phyloP scores from a whole-genome alignment of 805 yeast species.

The Starmerella roubikii region DNA sequence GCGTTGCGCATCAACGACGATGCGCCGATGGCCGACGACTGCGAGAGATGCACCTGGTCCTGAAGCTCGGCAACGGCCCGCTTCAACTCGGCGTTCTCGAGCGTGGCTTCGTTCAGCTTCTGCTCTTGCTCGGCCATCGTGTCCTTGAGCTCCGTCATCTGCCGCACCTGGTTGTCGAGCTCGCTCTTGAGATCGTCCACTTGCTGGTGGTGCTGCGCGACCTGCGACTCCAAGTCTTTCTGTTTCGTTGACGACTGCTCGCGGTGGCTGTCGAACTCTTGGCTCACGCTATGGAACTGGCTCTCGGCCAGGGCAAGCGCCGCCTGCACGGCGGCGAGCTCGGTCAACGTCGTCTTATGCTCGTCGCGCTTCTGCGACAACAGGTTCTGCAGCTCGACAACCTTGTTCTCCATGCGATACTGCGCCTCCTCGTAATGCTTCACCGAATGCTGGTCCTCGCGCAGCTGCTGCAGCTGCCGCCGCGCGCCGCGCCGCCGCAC shows the following conservation, averaged over 20 bases:
- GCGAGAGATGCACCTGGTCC: slow-evolving; percentile 22
- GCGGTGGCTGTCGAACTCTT: neutral
- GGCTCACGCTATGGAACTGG: neutral
- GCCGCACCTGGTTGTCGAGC: slow-evolving; percentile 5
- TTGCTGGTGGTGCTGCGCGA: slow-evolving; percentile 6
- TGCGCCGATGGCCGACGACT: slow-evolving; percentile 19
- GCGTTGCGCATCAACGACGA: slow-evolving; percentile 9
- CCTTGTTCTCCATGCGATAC: slow-evolving; percentile 88
- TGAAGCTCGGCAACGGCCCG: slow-evolving; percentile 21
- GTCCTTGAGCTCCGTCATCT: slow-evolving; percentile 32
- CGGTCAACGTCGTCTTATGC: slow-evolving; percentile 32
- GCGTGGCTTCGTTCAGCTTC: slow-evolving; percentile 23
- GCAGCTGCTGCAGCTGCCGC: slow-evolving; percentile 47
- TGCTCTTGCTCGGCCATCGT: slow-evolving; percentile 37
- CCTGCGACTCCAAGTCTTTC: slow-evolving; percentile 3
- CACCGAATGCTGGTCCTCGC: slow-evolving; percentile 83
- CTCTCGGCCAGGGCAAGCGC: slow-evolving; percentile 6
- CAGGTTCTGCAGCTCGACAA: slow-evolving; percentile 78
- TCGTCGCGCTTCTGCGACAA: slow-evolving; percentile 62
- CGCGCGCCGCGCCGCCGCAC: slow-evolving; percentile 65
- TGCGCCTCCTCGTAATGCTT: slow-evolving; percentile 74
- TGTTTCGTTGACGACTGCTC: neutral
- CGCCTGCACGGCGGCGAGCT: slow-evolving; percentile 8
- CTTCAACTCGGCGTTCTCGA: slow-evolving; percentile 21
- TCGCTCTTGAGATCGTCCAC: slow-evolving; percentile 8